Evolutionary conservation across 1,284 basidiomycete species (phyloP), one percentile per base, ranked within the genome.

Genomic region (Ceratobasidium sp.): DNA sequence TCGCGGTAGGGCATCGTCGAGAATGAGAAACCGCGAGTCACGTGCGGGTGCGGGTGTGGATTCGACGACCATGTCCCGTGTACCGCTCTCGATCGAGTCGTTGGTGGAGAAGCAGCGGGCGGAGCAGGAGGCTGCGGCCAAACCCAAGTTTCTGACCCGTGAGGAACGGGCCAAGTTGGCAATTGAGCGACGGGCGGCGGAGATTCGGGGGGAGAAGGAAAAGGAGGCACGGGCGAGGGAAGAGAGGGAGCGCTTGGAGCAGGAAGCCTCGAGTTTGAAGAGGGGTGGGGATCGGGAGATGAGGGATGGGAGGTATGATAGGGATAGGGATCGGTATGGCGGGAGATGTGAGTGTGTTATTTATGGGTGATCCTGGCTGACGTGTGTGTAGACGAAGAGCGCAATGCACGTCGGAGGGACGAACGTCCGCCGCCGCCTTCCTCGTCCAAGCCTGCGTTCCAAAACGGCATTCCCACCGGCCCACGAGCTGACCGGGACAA

Each of bases 121-220:
- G 45, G 94, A 96, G 77, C 93, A 90, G 75, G 94, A 96, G 73
- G 91, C 91, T 1, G 91, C 94, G 60, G 82, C 93, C 60, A 96
- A 94, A 93, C 93, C 93, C 35, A 94, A 87, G 78, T 96, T 96
- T 81, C 82, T 96, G 20, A 87, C 91, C 2, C 96, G 91, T 78
- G 92, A 93, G 74, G 90, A 95, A 76, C 87, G 94, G 52, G 92
- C 92, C n/a, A 87, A 87, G 75, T 80, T 96, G 42, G 95, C 94
- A 1, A 91, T 96, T 72, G 87, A 89, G 40, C 91, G 93, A 75
- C 88, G 94, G n/a, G 84, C 87, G 58, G 85, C 87, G 72, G 93
- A 93, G 77, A 89, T 93, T 68, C 84, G 81, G 69, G 87, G 86
- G 55, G 85, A 91, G 75, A 87, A 83, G 72, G 86, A 86, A 70